Percentiles rank a stretch among this genome's conserved stretches.
Evolutionary conservation across 352 stramenopile genomes (phyloP).

Genomic region (Pythium biforme): DNA sequence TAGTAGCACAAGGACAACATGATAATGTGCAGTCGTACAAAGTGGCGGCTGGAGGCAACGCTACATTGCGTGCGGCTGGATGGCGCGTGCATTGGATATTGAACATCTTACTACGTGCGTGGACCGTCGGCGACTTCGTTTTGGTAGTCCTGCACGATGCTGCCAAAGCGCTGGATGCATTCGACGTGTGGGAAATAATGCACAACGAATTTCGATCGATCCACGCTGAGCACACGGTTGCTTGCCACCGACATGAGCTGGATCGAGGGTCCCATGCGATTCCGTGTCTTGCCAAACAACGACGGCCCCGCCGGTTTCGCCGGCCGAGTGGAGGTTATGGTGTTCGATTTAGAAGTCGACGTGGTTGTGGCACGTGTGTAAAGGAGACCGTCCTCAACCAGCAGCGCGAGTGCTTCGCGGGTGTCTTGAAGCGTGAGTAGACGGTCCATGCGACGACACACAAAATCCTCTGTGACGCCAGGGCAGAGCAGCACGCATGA

Average conservation of each 20-base stretch:
- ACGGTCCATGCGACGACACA: slow-evolving; percentile 53
- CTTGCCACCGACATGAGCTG: slow-evolving; percentile 7
- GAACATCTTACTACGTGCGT: slow-evolving; percentile 15
- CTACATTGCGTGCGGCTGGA: background rate
- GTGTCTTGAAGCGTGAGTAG: slow-evolving; percentile 74
- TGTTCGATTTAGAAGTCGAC: background rate
- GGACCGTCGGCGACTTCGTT: slow-evolving; percentile 38
- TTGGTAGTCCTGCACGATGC: slow-evolving; percentile 72
- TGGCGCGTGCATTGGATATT: slow-evolving; percentile 4
- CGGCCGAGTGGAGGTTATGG: background rate
- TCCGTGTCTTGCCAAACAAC: slow-evolving; percentile 33
- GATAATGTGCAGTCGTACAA: no score
- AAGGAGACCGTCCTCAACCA: slow-evolving; percentile 71
- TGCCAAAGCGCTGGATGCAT: slow-evolving; percentile 79
- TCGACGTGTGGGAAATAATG: slow-evolving; percentile 81
- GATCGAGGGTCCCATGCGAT: slow-evolving; percentile 1
- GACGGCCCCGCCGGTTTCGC: background rate
- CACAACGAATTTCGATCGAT: slow-evolving; percentile 45
- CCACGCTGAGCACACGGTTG: slow-evolving; percentile 36
- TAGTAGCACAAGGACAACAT: slow-evolving; percentile 5
- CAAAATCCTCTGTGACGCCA: slow-evolving; percentile 57
- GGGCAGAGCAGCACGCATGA: slow-evolving; percentile 49
- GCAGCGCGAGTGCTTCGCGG: slow-evolving; percentile 58
- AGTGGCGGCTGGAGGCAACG: background rate
- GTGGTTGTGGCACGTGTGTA: slow-evolving; percentile 44